phyloP scores from a whole-genome alignment of 495 filamentous ascomycete species.

The Penicillium arizonense region DNA sequence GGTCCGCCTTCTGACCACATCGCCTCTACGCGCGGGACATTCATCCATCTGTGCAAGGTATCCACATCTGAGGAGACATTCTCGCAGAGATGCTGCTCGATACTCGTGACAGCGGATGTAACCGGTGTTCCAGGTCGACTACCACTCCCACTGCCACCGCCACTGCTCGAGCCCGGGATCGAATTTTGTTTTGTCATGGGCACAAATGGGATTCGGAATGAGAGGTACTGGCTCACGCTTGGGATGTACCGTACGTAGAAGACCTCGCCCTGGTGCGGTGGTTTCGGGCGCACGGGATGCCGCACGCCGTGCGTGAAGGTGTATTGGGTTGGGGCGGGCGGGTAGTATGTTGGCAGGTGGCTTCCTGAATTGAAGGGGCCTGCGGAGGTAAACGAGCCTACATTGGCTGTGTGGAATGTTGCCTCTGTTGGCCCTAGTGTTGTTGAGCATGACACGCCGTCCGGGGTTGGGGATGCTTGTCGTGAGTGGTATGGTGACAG shows the following conservation, averaged over 20 bases:
- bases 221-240: slow-evolving; percentile 78
- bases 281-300: slow-evolving; percentile 87
- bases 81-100: slow-evolving; percentile 29
- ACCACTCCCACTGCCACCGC: background rate
- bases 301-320: slow-evolving; percentile 74
- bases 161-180: background rate
- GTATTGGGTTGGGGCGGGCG: slow-evolving; percentile 78
- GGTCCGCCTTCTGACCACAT: slow-evolving; percentile 79
- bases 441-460: slow-evolving; percentile 28
- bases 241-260: slow-evolving; percentile 89
- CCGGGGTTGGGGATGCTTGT: slow-evolving; percentile 59
- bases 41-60: slow-evolving; percentile 87
- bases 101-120: slow-evolving; percentile 24
- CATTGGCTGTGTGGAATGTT: slow-evolving; percentile 25
- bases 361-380: slow-evolving; percentile 74
- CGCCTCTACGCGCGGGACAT: slow-evolving; percentile 74
- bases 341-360: slow-evolving; percentile 88
- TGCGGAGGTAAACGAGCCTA: slow-evolving; percentile 64
- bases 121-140: slow-evolving; percentile 23
- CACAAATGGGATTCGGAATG: slow-evolving; percentile 72
- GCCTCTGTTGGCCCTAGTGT: slow-evolving; percentile 18
- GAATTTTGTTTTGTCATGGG: slow-evolving; percentile 12
- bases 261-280: slow-evolving; percentile 79
- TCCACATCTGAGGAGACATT: slow-evolving; percentile 59
- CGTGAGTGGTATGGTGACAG: slow-evolving; percentile 54